These are phyloP conservation scores for Pilasporangium apinafurcum DNA, from an alignment of 352 stramenopile species.

Conservation along the genomic window DNA sequence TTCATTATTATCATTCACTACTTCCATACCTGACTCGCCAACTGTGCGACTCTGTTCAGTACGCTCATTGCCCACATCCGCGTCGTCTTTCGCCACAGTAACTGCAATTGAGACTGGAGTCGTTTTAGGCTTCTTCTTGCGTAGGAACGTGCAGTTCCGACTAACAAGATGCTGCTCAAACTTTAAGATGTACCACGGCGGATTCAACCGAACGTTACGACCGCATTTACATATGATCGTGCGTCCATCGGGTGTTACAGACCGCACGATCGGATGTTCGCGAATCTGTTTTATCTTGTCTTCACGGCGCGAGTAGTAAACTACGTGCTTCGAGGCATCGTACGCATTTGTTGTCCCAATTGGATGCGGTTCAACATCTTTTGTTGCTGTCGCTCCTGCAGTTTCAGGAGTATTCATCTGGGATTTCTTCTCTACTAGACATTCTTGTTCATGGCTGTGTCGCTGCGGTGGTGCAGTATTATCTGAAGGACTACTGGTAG, in stretches of 20 bases:
- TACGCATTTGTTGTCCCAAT: constrained; percentile 19
- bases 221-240: constrained; percentile 64
- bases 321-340: constrained; percentile 14
- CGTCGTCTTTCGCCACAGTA: no score
- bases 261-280: constrained; percentile 46
- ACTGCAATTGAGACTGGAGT: no score
- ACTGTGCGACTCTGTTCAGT: no score
- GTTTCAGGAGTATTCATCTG: not conserved
- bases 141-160: constrained; percentile 69
- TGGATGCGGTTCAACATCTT: no score
- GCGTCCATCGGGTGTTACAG: constrained; percentile 39
- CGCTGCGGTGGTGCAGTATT: not conserved
- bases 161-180: constrained; percentile 83
- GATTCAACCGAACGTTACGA: constrained; percentile 62
- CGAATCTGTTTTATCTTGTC: constrained; percentile 59
- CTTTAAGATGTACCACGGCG: constrained; percentile 83
- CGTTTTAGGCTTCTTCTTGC: constrained; percentile 14
- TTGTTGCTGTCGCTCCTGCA: not conserved
- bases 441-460: no score
- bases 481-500: not conserved
- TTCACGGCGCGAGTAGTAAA: constrained; percentile 45
- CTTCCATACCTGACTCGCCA: no score
- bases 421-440: no score
- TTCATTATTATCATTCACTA: no score
- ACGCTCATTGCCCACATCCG: no score